These are phyloP conservation scores for Nigrograna mackinnonii DNA, from an alignment of 2,329 filamentous ascomycete genomes.

Conservation along the genomic window DNA sequence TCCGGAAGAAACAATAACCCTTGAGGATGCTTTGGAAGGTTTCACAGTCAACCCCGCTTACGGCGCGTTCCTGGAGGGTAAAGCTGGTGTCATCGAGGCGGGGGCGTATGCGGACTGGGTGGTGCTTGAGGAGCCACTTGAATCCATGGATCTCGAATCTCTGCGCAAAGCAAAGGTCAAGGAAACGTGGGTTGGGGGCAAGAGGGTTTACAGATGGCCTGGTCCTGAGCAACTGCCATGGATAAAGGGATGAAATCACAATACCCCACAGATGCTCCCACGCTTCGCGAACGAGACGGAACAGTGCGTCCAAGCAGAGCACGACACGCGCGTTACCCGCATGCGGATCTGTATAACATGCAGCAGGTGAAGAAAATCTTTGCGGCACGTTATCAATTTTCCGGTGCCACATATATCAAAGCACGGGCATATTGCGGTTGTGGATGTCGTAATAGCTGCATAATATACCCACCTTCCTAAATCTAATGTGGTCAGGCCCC, in stretches of 20 bases:
- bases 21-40: slow-evolving; percentile 63
- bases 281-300: not conserved
- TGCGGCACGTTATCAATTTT: too few relatives aligned
- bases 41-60: slow-evolving; percentile 65
- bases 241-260: not conserved
- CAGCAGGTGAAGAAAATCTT: too few relatives aligned
- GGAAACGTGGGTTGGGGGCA: slow-evolving; percentile 71
- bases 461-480: too few relatives aligned
- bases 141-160: slow-evolving; percentile 52
- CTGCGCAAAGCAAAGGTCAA: slow-evolving; percentile 59
- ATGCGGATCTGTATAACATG: too few relatives aligned
- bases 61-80: slow-evolving; percentile 62
- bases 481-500: too few relatives aligned
- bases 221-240: slow-evolving; percentile 10
- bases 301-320: not conserved
- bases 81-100: slow-evolving; percentile 61
- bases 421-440: too few relatives aligned
- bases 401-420: too few relatives aligned
- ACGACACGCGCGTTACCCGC: slow-evolving; percentile 1
- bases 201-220: slow-evolving; percentile 37
- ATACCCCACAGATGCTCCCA: not conserved
- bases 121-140: slow-evolving; percentile 64
- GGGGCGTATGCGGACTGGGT: slow-evolving; percentile 72
- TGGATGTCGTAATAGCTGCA: too few relatives aligned
- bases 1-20: slow-evolving; percentile 59